Evolutionary conservation across 2,329 filamentous ascomycete genomes (phyloP), one percentile per base, ranked within the genome.

Genomic region (Calonectria crousiana): DNA sequence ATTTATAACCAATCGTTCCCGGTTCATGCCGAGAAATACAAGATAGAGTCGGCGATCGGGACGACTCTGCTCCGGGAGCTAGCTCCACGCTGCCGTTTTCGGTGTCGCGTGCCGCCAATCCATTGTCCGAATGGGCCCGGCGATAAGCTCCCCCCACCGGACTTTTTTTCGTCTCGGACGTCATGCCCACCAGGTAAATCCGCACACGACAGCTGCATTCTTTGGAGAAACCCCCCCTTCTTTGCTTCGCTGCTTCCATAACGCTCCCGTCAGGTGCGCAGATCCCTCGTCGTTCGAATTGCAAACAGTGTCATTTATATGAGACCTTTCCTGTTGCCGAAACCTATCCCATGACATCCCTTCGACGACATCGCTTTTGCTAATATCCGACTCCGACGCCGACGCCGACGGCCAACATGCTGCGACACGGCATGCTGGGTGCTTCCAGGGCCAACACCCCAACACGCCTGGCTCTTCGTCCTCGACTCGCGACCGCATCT

Each of bases 401-500:
- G 41, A 47, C 41, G 41, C n/a, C 44, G 44, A 78, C 64, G 69
- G 78, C 70, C 73, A 78, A 78, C 76, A 83, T 83, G 83, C 73
- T 81, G 75, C 80, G 79, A 65, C 78, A 78, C 75, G 76, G 79
- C 78, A 77, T 81, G 76, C 78, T 78, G 70, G 77, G 77, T 71
- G 66, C 78, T 66, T 72, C 78, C 36, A 79, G 75, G 62, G 70
- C 53, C 30, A 60, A n/a, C 68, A 60, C 53, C 60, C 36, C 32
- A n/a, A 28, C 68, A 71, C 77, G 67, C 52, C 67, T 81, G 81
- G 74, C 77, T 70, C 67, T 79, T 80, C 72, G 81, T 80, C 72
- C 76, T 78, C 67, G 78, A 78, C 36, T 82, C 84, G 44, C 86
- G 86, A 75, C 93, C 91, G 82, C 87, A 91, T 74, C 91, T 91